Percentiles rank a stretch among this genome's conserved stretches.
Conservation (phyloP, 441 rosid species). For the Populus tomentosa region DNA sequence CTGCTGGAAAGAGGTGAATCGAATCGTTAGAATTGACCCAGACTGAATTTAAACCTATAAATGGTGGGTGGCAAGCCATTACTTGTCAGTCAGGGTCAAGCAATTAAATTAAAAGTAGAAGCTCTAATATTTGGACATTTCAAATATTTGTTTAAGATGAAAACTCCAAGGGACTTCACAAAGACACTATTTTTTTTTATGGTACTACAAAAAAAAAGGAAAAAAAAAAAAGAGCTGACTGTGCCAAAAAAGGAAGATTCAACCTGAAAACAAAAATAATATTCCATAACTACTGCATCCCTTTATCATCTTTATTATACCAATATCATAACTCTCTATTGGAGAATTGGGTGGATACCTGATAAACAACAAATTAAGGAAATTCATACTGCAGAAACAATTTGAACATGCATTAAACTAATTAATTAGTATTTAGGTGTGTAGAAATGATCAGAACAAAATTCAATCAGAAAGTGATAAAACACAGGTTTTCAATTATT, state of each 20-base stretch:
- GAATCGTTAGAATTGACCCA: not conserved
- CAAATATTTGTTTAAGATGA: not conserved
- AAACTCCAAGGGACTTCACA: not conserved
- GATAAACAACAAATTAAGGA: not conserved
- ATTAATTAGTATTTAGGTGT: not conserved
- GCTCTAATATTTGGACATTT: not conserved
- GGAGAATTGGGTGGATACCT: not conserved
- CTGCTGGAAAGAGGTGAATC: not conserved
- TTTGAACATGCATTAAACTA: not conserved
- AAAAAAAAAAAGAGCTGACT: too few relatives aligned
- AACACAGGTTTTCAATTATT: not conserved
- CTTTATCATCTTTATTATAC: not conserved
- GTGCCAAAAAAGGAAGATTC: not conserved
- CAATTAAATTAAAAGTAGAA: not conserved
- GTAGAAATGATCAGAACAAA: not conserved
- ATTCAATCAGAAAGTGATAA: not conserved
- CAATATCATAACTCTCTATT: not conserved
- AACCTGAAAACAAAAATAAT: not conserved
- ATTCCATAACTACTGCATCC: not conserved
- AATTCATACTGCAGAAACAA: not conserved
- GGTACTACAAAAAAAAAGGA: not conserved
- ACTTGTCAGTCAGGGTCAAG: not conserved
- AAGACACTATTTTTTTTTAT: not conserved
- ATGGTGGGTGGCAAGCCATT: not conserved
- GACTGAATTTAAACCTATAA: not conserved